Base-by-base conservation (phyloP, 2,329 filamentous ascomycete species). In the Penicillium sclerotigenum region DNA sequence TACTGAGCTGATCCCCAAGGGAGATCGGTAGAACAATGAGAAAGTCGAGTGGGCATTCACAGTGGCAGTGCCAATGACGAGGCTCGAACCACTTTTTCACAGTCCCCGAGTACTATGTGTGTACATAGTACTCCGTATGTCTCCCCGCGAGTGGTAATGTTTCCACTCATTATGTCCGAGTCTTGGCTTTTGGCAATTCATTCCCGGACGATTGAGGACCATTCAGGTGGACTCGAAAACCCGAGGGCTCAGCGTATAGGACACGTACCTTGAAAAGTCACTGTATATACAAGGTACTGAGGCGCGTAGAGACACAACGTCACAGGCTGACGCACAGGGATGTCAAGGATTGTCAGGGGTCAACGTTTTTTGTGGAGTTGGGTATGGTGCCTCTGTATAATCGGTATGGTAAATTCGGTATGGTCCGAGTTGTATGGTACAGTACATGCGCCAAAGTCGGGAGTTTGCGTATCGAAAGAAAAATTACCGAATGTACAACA, bases 251-350 rank as follows among this genome's bases (percentile, higher is more conserved):
- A 22, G n/a, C 14, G 16, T n/a, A 26, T 24, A 31, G 34, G 14
- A n/a, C 16, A 50, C 24, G n/a, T 49, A 33, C 29, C 13, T 13
- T 13, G n/a, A n/a, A 26, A 42, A 43, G 11, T 26, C 48, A 10
- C 22, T 31, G 24, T 42, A n/a, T 31, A 16, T 31, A n/a, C 9
- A 41, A 26, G 9, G 42, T 20, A 33, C 20, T 18, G 36, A 26
- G 29, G 29, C 22, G 38, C 29, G 26, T 31, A 52, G 20, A 49
- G 43, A 14, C 28, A 48, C 31, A 45, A 64, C 65, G 66, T 68
- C 65, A 68, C 60, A 47, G 55, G 61, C 59, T 68, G 65, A 68
- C 67, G 66, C 61, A 61, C 33, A 61, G 57, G 50, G 56, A 55
- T 51, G 53, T 45, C 40, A 52, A 46, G 47, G 63, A 68, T 66